Evolutionary conservation across 2,329 filamentous ascomycete species (phyloP).

Genomic region (Paecilomyces sp.): DNA sequence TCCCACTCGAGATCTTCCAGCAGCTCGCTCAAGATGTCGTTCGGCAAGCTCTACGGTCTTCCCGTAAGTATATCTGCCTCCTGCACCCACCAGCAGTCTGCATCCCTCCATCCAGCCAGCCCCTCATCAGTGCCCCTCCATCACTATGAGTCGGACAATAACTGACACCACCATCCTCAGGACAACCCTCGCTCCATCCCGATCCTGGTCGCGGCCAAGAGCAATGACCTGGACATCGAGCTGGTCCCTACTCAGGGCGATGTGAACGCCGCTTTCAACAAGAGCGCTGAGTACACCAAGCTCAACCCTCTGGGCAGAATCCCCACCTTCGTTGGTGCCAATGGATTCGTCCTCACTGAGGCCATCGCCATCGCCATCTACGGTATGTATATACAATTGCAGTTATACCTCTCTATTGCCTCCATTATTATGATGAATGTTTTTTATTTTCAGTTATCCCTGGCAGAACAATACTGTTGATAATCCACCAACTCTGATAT

Average conservation of each 20-base stretch:
- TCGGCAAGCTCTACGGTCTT: constrained; percentile 94
- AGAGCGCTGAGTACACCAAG: constrained; percentile 72
- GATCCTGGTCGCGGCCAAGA: constrained; percentile 91
- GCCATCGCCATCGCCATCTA: constrained; percentile 94
- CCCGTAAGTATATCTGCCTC: constrained; percentile 51
- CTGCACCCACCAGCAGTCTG: not conserved
- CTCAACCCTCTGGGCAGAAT: constrained; percentile 84
- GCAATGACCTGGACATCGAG: constrained; percentile 90
- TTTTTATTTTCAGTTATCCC: constrained; percentile 87
- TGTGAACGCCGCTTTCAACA: constrained; percentile 52
- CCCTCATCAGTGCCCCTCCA: not conserved
- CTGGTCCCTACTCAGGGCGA: constrained; percentile 56
- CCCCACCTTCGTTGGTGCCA: constrained; percentile 84
- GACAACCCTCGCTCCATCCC: constrained; percentile 82
- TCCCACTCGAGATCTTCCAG: constrained; percentile 8
- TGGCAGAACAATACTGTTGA: constrained; percentile 96
- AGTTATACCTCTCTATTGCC: constrained; percentile 10
- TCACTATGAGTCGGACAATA: constrained; percentile 15
- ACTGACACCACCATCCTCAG: constrained; percentile 42
- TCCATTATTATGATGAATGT: constrained; percentile 59
- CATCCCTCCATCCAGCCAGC: constrained; percentile 4
- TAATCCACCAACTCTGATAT: constrained; percentile 65
- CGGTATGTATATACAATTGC: constrained; percentile 57
- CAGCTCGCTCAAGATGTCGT: constrained; percentile 63
- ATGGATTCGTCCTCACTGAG: constrained; percentile 87